Base-by-base conservation (phyloP, 805 yeast genomes). In the Hanseniaspora occidentalis region DNA sequence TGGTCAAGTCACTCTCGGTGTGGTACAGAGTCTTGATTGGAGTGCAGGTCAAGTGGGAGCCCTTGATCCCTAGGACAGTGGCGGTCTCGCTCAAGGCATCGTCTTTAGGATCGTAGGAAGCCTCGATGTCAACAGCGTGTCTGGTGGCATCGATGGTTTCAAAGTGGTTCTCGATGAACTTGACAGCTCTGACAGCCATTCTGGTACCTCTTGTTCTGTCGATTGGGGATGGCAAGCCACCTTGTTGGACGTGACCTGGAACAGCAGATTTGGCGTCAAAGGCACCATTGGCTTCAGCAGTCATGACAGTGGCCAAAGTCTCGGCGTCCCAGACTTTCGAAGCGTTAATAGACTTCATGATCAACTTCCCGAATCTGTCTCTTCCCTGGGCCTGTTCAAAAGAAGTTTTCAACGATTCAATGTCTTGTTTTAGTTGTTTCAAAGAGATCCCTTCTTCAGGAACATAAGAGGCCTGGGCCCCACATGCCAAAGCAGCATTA, bases 161-260 rank as follows among this genome's bases (percentile, higher is more conserved):
- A 13, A 34, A 20, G 24, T 35, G 46, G 22, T 64, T 62, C 56
- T 81, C 89, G 47, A 83, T 70, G 64, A 75, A 82, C 45, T 75
- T 75, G 41, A 79, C 75, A 19, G 86, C 78, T 53, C 71, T 73
- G 39, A 80, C 70, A 1, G 86, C 80, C 59, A 81, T 80, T 58
- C 97, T 75, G 5, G 88, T 78, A 6, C 95, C 95, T 48, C 79
- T 73, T 29, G 86, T 79, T 42, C 97, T 77, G 59, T 92, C 98
- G 67, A 88, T 82, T 6, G 97, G 85, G 6, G 95, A 79, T 38
- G 98, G 98, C 40, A 77, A 73, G 45, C 88, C 92, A 58, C 98
- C 98, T 65, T 92, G 98, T 69, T 92, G 98, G 43, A 89, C 92
- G 57, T 89, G 97, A 23, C 98, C 98, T 21, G 98, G 98, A 45